phyloP scores from a whole-genome alignment of 768 basidiomycete species.

The Boletales sp. region DNA sequence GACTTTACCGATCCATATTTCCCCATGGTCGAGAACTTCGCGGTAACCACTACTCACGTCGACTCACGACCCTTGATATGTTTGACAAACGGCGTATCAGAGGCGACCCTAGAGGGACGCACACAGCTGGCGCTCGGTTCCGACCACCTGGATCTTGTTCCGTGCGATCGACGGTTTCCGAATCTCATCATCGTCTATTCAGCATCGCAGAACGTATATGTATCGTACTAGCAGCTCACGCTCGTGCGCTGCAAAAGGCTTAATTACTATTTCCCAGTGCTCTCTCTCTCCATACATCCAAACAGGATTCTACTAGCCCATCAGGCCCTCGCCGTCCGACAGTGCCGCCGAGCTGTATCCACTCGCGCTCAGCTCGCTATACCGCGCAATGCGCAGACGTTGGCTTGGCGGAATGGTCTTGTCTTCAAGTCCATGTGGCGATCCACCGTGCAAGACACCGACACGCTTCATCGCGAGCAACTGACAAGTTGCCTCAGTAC shows the following conservation, averaged over 20 bases:
- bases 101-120: no score
- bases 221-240: conserved; percentile 10
- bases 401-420: conserved; percentile 71
- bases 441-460: conserved; percentile 50
- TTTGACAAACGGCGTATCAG: no score
- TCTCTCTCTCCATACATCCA: background rate
- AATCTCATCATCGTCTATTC: background rate
- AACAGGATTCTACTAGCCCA: conserved; percentile 25
- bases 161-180: background rate
- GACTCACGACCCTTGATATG: no score
- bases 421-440: conserved; percentile 54
- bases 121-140: no score
- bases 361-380: conserved; percentile 47
- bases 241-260: background rate
- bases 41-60: no score
- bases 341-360: conserved; percentile 55
- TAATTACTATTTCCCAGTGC: no score
- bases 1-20: background rate
- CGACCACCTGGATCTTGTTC: background rate
- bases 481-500: conserved; percentile 9
- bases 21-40: background rate
- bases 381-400: conserved; percentile 64
- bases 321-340: conserved; percentile 55
- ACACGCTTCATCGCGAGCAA: conserved; percentile 51
- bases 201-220: conserved; percentile 8